Evolutionary conservation across 169 alveolate genomes (phyloP).

Genomic region (Eimeria maxima): DNA sequence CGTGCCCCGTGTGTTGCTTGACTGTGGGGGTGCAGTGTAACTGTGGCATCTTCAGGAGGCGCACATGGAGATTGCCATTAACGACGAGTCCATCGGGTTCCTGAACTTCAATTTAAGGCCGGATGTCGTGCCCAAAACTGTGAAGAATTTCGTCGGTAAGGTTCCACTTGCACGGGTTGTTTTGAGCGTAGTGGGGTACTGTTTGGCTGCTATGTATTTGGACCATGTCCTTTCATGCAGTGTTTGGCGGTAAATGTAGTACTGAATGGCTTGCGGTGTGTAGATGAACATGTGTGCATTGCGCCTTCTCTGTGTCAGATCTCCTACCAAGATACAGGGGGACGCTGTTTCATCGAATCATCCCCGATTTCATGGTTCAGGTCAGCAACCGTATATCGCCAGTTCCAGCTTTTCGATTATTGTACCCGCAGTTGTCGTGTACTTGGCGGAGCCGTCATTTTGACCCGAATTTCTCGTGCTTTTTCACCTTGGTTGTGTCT

Average conservation of each 20-base stretch:
- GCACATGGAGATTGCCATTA: slow-evolving; percentile 92
- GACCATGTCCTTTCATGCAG: background rate
- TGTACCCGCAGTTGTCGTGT: background rate
- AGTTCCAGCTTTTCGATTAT: background rate
- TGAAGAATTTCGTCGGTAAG: slow-evolving; percentile 94
- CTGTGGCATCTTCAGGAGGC: slow-evolving; percentile 83
- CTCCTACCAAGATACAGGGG: slow-evolving; percentile 92
- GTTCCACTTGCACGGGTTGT: background rate
- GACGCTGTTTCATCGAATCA: slow-evolving; percentile 95
- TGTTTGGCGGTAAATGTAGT: background rate
- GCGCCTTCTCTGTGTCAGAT: background rate
- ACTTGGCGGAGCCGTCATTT: background rate
- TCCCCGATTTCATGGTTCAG: slow-evolving; percentile 94
- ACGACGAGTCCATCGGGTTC: slow-evolving; percentile 90
- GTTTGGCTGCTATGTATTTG: background rate
- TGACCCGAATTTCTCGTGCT: background rate
- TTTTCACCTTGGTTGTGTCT: slow-evolving; percentile 7
- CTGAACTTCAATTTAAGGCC: slow-evolving; percentile 90
- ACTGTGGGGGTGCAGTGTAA: background rate
- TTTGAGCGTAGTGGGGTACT: background rate
- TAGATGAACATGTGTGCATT: background rate
- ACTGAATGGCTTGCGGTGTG: background rate
- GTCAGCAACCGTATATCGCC: background rate
- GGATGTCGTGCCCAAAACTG: slow-evolving; percentile 96
- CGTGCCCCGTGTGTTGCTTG: too few species aligned